Percentiles rank a stretch among this genome's conserved stretches.
Evolutionary conservation across 371 early-diverging fungal species (phyloP).

Genomic region (Batrachochytrium dendrobatidis): DNA sequence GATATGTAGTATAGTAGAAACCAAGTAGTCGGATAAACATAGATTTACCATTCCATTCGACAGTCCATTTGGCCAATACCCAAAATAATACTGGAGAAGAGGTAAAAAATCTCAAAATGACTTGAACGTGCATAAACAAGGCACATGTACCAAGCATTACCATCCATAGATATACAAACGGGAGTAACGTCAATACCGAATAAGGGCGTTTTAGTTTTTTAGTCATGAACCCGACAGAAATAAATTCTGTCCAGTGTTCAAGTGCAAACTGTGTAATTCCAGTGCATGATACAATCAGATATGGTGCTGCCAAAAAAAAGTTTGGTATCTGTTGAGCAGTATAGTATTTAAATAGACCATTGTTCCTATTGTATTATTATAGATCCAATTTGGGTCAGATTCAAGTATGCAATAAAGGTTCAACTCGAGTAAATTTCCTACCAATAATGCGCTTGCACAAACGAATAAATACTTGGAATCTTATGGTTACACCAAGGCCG

Average conservation of each 20-base stretch:
- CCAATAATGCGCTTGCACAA: slow-evolving; percentile 88
- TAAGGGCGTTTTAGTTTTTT: background rate
- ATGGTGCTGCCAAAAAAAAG: slow-evolving; percentile 81
- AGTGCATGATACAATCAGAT: slow-evolving; percentile 52
- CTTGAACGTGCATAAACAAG: slow-evolving; percentile 82
- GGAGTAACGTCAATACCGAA: slow-evolving; percentile 23
- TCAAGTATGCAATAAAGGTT: background rate
- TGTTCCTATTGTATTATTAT: slow-evolving; percentile 51
- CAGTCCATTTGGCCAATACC: slow-evolving; percentile 54
- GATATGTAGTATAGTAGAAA: slow-evolving; percentile 63
- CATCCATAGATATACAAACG: slow-evolving; percentile 66
- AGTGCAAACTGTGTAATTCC: slow-evolving; percentile 53
- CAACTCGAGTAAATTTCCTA: slow-evolving; percentile 62
- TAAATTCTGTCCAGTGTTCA: slow-evolving; percentile 45
- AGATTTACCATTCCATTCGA: too few relatives aligned
- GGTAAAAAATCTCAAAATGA: slow-evolving; percentile 81
- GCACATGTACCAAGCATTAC: slow-evolving; percentile 52
- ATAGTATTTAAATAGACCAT: slow-evolving; percentile 79
- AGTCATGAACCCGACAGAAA: slow-evolving; percentile 43
- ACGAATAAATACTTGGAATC: slow-evolving; percentile 67
- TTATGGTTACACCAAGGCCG: slow-evolving; percentile 66
- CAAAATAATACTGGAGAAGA: slow-evolving; percentile 75
- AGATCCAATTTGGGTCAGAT: background rate
- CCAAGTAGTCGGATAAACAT: too few relatives aligned
- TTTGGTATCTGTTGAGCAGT: slow-evolving; percentile 77